Conservation (phyloP, 2,329 filamentous ascomycete species). For the Venturia effusa region DNA sequence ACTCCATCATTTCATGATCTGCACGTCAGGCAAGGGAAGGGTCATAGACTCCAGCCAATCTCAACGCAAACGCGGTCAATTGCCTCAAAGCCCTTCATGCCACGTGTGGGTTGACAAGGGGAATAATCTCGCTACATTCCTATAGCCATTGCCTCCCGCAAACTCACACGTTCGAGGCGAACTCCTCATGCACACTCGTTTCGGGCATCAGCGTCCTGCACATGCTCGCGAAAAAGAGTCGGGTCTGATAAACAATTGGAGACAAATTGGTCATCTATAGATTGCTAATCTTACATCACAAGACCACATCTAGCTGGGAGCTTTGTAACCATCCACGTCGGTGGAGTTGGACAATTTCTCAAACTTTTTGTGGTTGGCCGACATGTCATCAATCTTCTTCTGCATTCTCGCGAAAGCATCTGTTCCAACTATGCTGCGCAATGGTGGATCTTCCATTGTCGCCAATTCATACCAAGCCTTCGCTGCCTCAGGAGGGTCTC, state of each 20-base stretch:
- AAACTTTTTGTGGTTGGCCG: slow-evolving; percentile 39
- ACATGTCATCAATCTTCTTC: slow-evolving; percentile 39
- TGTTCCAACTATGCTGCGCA: slow-evolving; percentile 42
- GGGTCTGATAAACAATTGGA: not conserved
- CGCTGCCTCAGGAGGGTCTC: slow-evolving; percentile 41
- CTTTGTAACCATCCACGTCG: slow-evolving; percentile 32
- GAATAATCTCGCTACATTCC: not conserved
- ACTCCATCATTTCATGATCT: not conserved
- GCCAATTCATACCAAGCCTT: slow-evolving; percentile 45
- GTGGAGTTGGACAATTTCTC: slow-evolving; percentile 40
- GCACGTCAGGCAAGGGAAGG: not conserved
- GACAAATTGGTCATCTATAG: not conserved
- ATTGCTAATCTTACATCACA: not conserved
- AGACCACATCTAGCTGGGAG: not conserved
- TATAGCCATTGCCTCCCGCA: not conserved
- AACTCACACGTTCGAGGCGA: not conserved
- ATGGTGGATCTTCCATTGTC: slow-evolving; percentile 39
- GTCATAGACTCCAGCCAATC: not conserved
- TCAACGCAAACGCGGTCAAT: not conserved
- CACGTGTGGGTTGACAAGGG: not conserved
- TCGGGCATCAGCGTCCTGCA: not conserved
- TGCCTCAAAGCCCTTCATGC: not conserved
- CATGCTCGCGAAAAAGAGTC: not conserved
- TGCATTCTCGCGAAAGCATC: slow-evolving; percentile 41
- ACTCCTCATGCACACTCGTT: not conserved